Percentiles rank a stretch among this genome's conserved stretches.
phyloP scores from a whole-genome alignment of 2,329 filamentous ascomycete genomes.

The Diatrype stigma region DNA sequence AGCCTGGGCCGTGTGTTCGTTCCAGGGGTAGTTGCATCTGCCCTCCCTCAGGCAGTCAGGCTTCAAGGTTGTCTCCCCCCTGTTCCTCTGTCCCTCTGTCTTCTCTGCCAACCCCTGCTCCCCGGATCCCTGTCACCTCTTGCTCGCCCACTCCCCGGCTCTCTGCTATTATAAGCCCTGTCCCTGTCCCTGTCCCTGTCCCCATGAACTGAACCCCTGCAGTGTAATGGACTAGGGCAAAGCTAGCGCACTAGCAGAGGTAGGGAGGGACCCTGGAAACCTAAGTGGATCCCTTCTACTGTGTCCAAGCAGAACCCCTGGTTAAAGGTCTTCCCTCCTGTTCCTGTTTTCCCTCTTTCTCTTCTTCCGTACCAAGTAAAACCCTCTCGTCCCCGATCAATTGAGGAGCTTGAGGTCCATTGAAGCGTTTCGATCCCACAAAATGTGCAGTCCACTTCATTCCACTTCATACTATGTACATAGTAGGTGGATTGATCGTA shows the following conservation, averaged over 20 bases:
- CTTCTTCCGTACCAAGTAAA: not conserved
- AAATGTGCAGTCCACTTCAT: too few relatives aligned
- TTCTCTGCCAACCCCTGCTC: not conserved
- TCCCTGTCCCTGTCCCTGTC: too few relatives aligned
- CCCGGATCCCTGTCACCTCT: not conserved
- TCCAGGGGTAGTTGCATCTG: not conserved
- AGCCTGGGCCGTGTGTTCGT: conserved; percentile 1
- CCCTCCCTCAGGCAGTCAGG: too few relatives aligned
- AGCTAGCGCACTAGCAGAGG: not conserved
- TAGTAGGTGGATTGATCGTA: too few relatives aligned
- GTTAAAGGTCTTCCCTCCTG: not conserved
- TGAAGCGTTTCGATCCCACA: too few relatives aligned
- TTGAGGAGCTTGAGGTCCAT: too few relatives aligned
- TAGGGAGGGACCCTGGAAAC: not conserved
- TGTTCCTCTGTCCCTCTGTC: not conserved
- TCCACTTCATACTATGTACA: too few relatives aligned
- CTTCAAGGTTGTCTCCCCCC: not conserved
- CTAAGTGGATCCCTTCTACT: not conserved
- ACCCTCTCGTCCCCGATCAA: too few relatives aligned
- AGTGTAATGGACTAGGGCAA: too few relatives aligned
- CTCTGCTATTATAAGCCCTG: too few relatives aligned
- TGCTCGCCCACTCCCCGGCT: not conserved
- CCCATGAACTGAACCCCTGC: too few relatives aligned
- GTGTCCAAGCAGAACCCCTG: not conserved
- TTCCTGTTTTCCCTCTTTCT: not conserved